A percentile compares a stretch with the other conserved stretches of the same genome.
These are phyloP conservation scores for Globisporangium acanthophoron DNA, from an alignment of 352 stramenopile genomes.

Conservation along the genomic window DNA sequence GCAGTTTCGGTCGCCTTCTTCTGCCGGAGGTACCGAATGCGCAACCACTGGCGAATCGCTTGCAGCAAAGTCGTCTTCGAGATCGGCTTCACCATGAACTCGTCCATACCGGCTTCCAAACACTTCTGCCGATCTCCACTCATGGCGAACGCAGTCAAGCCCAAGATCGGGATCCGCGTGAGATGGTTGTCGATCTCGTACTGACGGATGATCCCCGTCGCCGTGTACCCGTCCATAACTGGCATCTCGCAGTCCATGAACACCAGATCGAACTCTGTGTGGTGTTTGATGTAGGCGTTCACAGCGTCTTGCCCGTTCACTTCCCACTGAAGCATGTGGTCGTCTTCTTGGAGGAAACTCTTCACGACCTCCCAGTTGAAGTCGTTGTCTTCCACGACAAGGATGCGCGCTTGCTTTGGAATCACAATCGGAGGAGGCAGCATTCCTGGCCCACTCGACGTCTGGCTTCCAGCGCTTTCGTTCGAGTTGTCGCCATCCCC, in stretches of 20 bases:
- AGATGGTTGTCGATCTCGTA: constrained; percentile 61
- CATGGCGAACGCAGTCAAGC: constrained; percentile 69
- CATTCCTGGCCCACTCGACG: constrained; percentile 6
- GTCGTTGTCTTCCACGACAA: constrained; percentile 75
- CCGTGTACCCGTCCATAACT: constrained; percentile 74
- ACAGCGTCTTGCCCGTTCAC: constrained; percentile 62
- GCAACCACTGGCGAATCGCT: constrained; percentile 63
- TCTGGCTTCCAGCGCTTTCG: constrained; percentile 33
- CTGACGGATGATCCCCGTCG: constrained; percentile 53
- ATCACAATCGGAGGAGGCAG: constrained; percentile 33
- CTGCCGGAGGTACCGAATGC: constrained; percentile 38
- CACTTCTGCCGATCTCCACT: constrained; percentile 74
- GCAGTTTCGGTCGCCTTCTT: constrained; percentile 21
- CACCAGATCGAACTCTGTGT: constrained; percentile 52
- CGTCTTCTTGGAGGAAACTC: constrained; percentile 66
- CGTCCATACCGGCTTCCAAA: constrained; percentile 59
- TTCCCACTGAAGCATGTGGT: constrained; percentile 68
- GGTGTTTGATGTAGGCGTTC: constrained; percentile 47
- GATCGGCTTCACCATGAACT: constrained; percentile 80
- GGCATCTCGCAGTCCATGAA: constrained; percentile 86
- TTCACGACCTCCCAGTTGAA: constrained; percentile 81
- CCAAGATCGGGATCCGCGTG: constrained; percentile 58
- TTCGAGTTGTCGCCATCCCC: constrained; percentile 22
- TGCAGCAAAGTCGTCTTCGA: constrained; percentile 59
- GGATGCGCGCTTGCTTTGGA: constrained; percentile 49